A percentile compares a stretch with the other conserved stretches of the same genome.
These are phyloP conservation scores for Dendrocalamus sinicus DNA, from an alignment of 176 grass and related monocot species.

Conservation along the genomic window DNA sequence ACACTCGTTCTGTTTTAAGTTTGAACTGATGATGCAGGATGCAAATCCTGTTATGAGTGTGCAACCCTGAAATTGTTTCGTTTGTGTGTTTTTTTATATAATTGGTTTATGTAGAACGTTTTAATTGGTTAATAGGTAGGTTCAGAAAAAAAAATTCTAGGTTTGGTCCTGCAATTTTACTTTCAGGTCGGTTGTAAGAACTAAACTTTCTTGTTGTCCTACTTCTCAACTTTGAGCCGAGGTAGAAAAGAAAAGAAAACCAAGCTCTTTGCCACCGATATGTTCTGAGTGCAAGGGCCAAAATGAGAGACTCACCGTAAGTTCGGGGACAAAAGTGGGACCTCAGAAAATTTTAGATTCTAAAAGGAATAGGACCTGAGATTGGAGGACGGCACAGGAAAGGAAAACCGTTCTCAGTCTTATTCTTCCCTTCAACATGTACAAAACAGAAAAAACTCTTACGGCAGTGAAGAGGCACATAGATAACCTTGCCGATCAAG, in stretches of 20 bases:
- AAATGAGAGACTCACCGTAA: background rate
- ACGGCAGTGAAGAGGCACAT: too few relatives aligned
- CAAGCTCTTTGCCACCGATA: background rate
- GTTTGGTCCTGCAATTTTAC: background rate
- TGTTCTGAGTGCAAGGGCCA: background rate
- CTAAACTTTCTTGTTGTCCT: background rate
- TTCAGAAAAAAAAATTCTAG: background rate
- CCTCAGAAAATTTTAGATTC: too few relatives aligned
- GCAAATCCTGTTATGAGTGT: background rate
- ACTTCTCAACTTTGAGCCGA: background rate
- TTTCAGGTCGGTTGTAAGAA: too few relatives aligned
- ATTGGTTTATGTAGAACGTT: background rate
- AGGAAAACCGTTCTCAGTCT: too few relatives aligned
- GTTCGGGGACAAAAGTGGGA: too few relatives aligned
- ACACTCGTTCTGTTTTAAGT: background rate
- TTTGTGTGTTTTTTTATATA: background rate
- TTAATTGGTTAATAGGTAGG: background rate
- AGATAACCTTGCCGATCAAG: too few relatives aligned
- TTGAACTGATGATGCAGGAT: background rate
- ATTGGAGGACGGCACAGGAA: too few relatives aligned
- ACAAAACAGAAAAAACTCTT: too few relatives aligned
- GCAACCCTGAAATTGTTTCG: background rate
- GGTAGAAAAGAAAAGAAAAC: background rate
- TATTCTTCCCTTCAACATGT: too few relatives aligned
- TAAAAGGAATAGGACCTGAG: too few relatives aligned